These are phyloP conservation scores for Digitaria exilis DNA, from an alignment of 202 grass and related monocot species.

Conservation along the genomic window DNA sequence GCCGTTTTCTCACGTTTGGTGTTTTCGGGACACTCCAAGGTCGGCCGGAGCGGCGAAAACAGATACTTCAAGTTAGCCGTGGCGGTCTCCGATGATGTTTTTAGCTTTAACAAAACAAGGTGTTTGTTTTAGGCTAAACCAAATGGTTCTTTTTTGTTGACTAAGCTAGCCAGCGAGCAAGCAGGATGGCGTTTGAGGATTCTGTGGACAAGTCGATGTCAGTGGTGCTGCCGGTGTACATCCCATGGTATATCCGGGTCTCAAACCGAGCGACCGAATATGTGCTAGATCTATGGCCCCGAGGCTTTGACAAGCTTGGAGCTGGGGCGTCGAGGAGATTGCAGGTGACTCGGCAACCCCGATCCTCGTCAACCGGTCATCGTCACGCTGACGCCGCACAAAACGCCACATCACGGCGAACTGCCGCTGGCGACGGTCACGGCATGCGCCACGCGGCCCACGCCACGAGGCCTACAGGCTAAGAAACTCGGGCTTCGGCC, in stretches of 20 bases:
- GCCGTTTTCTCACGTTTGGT: not conserved
- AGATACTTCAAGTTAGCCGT: not conserved
- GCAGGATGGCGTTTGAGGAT: too few species aligned
- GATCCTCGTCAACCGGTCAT: too few species aligned
- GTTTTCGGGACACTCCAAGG: too few species aligned
- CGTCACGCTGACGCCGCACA: too few species aligned
- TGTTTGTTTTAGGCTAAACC: not conserved
- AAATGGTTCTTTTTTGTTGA: not conserved
- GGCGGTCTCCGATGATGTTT: not conserved
- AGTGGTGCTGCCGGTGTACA: not conserved
- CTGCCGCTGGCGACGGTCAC: too few species aligned
- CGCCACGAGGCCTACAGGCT: too few species aligned
- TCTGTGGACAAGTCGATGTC: not conserved
- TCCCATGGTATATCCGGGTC: conserved; percentile 38
- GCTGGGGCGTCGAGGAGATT: too few species aligned
- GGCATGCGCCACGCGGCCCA: too few species aligned
- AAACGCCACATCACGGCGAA: too few species aligned
- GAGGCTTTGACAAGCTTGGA: not conserved
- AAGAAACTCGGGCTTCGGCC: too few species aligned
- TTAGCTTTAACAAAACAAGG: not conserved
- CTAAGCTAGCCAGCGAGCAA: not conserved
- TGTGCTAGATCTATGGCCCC: not conserved
- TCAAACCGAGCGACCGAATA: not conserved
- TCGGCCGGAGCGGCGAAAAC: not conserved
- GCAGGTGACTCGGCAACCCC: too few species aligned